phyloP scores from a whole-genome alignment of 78 protist genomes.

The Anaeramoeba flamelloides region DNA sequence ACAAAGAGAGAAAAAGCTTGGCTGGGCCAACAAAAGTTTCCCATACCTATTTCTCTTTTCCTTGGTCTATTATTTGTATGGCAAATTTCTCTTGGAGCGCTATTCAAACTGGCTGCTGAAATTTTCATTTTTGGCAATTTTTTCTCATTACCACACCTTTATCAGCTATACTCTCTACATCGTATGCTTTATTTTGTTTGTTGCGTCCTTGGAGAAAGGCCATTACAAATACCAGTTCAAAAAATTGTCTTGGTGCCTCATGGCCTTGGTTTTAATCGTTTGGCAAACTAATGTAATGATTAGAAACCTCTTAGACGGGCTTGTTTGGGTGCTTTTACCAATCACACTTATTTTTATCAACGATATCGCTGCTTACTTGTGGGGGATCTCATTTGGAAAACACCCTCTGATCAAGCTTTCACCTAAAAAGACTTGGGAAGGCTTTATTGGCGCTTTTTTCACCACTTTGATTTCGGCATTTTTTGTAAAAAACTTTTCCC shows the following conservation, averaged over 20 bases:
- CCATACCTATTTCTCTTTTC: constrained; percentile 32
- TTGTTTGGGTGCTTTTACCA: no score
- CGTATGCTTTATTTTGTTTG: constrained; percentile 49
- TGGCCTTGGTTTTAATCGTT: constrained; percentile 47
- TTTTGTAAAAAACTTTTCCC: constrained; percentile 19
- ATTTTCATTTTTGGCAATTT: not conserved
- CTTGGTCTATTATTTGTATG: constrained; percentile 41
- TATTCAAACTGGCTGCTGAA: not conserved
- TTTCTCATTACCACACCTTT: constrained; percentile 8
- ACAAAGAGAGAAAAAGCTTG: no score
- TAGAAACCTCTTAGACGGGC: constrained; percentile 29
- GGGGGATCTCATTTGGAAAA: constrained; percentile 59
- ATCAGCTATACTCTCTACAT: constrained; percentile 17
- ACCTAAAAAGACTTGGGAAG: constrained; percentile 91
- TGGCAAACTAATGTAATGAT: constrained; percentile 25
- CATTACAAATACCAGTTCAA: constrained; percentile 53
- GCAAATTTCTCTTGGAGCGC: constrained; percentile 14
- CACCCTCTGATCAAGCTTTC: constrained; percentile 63
- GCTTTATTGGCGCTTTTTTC: constrained; percentile 72
- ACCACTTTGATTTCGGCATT: constrained; percentile 53
- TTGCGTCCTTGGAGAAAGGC: constrained; percentile 31
- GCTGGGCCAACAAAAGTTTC: no score
- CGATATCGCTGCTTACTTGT: constrained; percentile 73
- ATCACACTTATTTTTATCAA: constrained; percentile 53
- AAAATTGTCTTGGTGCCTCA: constrained; percentile 66